Base-by-base conservation (phyloP, 1,284 basidiomycete genomes). In the Omphalotus olearius region DNA sequence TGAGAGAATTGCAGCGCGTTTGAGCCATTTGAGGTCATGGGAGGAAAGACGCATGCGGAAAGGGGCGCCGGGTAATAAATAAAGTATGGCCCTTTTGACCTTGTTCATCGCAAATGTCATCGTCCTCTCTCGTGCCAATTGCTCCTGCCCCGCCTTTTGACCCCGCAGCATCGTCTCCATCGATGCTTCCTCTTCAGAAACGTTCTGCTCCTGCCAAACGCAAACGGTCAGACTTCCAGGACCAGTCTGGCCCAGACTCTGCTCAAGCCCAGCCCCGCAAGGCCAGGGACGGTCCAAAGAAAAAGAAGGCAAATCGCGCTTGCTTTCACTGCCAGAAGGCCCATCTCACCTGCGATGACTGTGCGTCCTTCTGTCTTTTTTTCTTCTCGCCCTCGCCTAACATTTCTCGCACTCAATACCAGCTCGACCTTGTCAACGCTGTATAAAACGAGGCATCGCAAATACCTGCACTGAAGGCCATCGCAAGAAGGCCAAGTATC, bases 401-500 rank as follows among this genome's bases (percentile, higher is more conserved):
- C 3, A 3, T 33, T 11, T 45, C 47, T 39, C 43, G 57, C 51
- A 54, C 53, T 57, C 56, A 50, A 50, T 45, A 51, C 44, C 65
- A 97, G 93, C 91, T 53, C 88, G 96, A 51, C 96, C 96, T 23
- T 99, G 96, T 71, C 88, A 91, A 60, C 83, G 96, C 44, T 99
- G 96, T 66, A 79, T 93, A 49, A 98, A 96, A 71, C 94, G 96
- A 58, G 93, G 93, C 14, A 86, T 96, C 61, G 88, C 85, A 5
- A 82, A 85, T 53, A 88, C 85, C 55, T 99, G 96, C 65, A 87
- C 88, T 36, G 96, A 99, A 65, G 96, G 96, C 0, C 88, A 92
- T 58, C 82, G 96, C 59, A 99, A 99, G 74, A 98, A 98, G 71
- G 96, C 96, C 20, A 99, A 99, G 67, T 99, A 98, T 68, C 80